These are phyloP conservation scores for Xylaria sp. DNA, from an alignment of 2,329 filamentous ascomycete genomes.

Conservation along the genomic window DNA sequence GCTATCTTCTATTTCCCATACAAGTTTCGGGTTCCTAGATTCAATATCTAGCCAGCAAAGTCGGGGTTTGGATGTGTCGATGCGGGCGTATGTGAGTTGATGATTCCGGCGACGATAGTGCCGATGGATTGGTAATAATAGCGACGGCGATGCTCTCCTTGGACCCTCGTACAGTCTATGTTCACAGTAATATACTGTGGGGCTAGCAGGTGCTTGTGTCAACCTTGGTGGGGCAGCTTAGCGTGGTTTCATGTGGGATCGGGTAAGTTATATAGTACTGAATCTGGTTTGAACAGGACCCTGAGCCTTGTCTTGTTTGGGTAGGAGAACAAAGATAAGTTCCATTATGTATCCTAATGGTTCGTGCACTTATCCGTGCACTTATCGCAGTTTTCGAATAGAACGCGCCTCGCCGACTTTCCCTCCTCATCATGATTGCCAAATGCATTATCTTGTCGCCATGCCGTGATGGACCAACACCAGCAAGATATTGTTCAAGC, in stretches of 20 bases:
- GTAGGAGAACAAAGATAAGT: no score
- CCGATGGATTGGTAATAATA: neutral
- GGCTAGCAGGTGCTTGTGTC: no score
- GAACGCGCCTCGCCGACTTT: no score
- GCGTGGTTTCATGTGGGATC: neutral
- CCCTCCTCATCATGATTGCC: neutral
- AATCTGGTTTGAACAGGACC: neutral
- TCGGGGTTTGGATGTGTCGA: neutral
- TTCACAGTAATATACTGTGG: neutral
- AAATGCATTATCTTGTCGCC: neutral
- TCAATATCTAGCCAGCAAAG: neutral
- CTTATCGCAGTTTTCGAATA: no score
- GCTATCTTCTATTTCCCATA: neutral
- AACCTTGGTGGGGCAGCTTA: no score
- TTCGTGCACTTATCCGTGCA: no score
- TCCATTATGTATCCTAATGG: no score
- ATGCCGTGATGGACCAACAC: constrained; percentile 20
- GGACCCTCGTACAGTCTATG: neutral
- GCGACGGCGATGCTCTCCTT: neutral
- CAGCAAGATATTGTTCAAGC: constrained; percentile 24
- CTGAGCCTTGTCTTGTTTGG: neutral
- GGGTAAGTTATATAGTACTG: no score
- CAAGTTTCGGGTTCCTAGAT: neutral
- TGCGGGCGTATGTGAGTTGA: neutral
- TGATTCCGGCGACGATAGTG: neutral